Evolutionary conservation across 805 yeast species (phyloP).

Genomic region (Lipomyces orientalis): DNA sequence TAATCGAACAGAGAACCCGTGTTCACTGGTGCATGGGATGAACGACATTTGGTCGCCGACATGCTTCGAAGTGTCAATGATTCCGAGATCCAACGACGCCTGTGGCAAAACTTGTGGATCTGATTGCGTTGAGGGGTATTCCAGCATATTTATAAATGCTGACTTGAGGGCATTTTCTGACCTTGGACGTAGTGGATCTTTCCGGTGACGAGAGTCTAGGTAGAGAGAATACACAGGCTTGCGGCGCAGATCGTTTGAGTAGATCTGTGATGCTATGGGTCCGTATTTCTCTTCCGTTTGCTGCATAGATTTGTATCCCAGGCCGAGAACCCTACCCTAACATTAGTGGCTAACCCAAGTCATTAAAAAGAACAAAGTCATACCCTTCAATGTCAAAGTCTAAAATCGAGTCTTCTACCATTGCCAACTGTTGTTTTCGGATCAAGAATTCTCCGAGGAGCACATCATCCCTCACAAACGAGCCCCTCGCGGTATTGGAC

Average conservation of each 20-base stretch:
- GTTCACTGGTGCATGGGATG: conserved; percentile 19
- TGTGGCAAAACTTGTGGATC: conserved; percentile 2
- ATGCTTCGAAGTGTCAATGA: conserved; percentile 22
- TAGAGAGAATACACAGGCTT: conserved; percentile 21
- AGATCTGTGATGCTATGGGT: conserved; percentile 20
- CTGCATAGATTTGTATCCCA: conserved; percentile 27
- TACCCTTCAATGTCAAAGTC: conserved; percentile 32
- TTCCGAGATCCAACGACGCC: conserved; percentile 30
- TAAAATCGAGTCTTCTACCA: conserved; percentile 30
- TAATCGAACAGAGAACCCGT: conserved; percentile 19
- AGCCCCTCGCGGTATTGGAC: conserved; percentile 27
- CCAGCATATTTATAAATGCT: background rate
- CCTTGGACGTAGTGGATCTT: background rate
- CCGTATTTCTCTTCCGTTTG: conserved; percentile 30
- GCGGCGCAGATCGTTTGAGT: background rate
- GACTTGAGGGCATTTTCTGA: background rate
- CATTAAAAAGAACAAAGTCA: background rate
- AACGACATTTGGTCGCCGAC: conserved; percentile 23
- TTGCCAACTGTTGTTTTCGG: conserved; percentile 18
- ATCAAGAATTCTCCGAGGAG: conserved; percentile 14
- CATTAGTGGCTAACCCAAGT: background rate
- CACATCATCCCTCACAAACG: conserved; percentile 26
- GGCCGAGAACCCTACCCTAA: conserved; percentile 26
- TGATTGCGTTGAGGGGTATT: background rate
- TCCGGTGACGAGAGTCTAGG: conserved; percentile 22